Conservation (phyloP, 169 alveolate species). For the Cryptosporidium sp. region DNA sequence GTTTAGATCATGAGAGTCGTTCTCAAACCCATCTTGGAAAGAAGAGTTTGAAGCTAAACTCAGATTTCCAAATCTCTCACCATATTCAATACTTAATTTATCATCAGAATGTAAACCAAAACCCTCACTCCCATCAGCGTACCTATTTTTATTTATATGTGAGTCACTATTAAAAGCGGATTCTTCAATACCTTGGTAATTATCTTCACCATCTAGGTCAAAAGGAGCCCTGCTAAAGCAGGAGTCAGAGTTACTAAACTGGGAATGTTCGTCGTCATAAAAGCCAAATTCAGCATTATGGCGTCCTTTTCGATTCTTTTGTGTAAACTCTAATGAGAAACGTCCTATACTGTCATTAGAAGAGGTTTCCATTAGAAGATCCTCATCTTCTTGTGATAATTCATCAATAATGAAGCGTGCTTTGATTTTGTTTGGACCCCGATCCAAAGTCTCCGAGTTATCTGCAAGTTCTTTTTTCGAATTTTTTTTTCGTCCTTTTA, state of each 20-base stretch:
- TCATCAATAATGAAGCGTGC: background rate
- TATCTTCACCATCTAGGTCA: slow-evolving; percentile 5
- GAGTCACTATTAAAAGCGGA: background rate
- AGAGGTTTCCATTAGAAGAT: slow-evolving; percentile 6
- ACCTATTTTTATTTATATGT: background rate
- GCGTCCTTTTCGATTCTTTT: background rate
- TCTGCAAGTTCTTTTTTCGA: background rate
- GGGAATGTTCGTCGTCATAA: background rate
- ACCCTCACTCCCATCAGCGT: background rate
- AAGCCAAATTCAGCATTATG: background rate
- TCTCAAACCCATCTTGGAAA: slow-evolving; percentile 20
- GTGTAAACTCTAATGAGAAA: background rate
- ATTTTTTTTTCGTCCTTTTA: background rate
- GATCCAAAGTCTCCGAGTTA: background rate
- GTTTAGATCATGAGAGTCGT: slow-evolving; percentile 19
- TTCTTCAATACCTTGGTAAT: background rate
- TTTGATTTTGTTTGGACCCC: background rate
- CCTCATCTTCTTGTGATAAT: background rate
- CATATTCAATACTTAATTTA: background rate
- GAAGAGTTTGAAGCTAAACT: slow-evolving; percentile 63
- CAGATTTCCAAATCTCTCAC: slow-evolving; percentile 4
- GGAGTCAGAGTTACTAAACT: slow-evolving; percentile 23
- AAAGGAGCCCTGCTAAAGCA: slow-evolving; percentile 57
- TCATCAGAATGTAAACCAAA: background rate
- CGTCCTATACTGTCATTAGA: slow-evolving; percentile 25